These are phyloP conservation scores for Penicillium frequentans DNA, from an alignment of 2,329 filamentous ascomycete species.

Conservation along the genomic window DNA sequence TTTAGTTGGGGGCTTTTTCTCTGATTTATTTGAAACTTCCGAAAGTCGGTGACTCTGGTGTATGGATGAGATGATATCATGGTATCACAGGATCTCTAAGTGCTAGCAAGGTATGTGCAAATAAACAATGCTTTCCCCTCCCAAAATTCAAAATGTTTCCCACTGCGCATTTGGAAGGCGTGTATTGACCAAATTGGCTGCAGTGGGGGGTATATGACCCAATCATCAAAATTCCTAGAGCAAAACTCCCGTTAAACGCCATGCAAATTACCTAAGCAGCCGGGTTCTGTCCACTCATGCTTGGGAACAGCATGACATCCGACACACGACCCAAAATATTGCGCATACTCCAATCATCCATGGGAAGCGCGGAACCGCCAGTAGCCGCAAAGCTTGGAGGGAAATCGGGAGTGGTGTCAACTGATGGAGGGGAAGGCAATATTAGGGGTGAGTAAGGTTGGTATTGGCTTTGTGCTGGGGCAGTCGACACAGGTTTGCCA, in stretches of 20 bases:
- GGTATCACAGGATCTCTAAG: not conserved
- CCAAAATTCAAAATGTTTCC: not conserved
- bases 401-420: conserved; percentile 7
- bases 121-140: not conserved
- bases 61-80: not conserved
- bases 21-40: not conserved
- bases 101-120: conserved; percentile 1
- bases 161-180: not conserved
- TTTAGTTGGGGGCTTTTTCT: not conserved
- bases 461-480: not conserved
- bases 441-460: conserved; percentile 8
- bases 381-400: conserved; percentile 1
- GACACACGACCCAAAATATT: conserved; percentile 35
- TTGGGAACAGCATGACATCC: conserved; percentile 38
- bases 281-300: conserved; percentile 20
- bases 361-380: not conserved
- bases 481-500: conserved; percentile 1
- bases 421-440: conserved; percentile 17
- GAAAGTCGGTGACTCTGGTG: not conserved
- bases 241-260: not conserved
- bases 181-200: not conserved
- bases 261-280: not conserved
- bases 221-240: not conserved
- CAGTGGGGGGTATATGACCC: not conserved
- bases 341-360: conserved; percentile 29